A percentile compares a stretch with the other conserved stretches of the same genome.
Conservation (phyloP, 2,329 filamentous ascomycete species). For the Biscogniauxia marginata region DNA sequence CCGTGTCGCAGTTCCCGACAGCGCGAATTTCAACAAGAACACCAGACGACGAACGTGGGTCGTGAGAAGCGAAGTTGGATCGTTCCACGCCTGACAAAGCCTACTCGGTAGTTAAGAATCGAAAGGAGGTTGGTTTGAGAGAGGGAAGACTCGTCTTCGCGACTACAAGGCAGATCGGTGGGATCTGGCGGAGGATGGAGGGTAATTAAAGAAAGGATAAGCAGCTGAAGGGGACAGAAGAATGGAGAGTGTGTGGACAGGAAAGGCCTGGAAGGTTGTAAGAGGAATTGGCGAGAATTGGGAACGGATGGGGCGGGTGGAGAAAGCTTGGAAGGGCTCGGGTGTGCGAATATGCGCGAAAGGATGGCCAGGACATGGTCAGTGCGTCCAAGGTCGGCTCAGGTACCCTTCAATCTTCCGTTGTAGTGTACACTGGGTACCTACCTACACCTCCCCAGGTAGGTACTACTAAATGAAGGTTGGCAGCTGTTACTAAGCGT, state of each 20-base stretch:
- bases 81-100: slow-evolving; percentile 22
- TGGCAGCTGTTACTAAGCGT: neutral
- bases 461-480: neutral
- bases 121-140: slow-evolving; percentile 22
- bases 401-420: neutral
- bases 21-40: slow-evolving; percentile 21
- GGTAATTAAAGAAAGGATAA: slow-evolving; percentile 3
- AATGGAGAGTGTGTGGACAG: slow-evolving; percentile 3
- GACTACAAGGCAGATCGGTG: slow-evolving; percentile 11
- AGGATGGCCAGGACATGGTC: neutral
- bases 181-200: slow-evolving; percentile 2
- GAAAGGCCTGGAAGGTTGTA: neutral
- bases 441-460: neutral
- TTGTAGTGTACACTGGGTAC: neutral
- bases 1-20: slow-evolving; percentile 26
- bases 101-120: slow-evolving; percentile 21
- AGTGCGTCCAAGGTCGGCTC: neutral
- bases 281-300: neutral
- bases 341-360: no score
- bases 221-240: slow-evolving; percentile 1
- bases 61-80: slow-evolving; percentile 28
- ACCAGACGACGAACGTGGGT: slow-evolving; percentile 18
- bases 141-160: slow-evolving; percentile 23
- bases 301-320: neutral
- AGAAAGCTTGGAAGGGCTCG: neutral